Conservation (phyloP, 2,329 filamentous ascomycete species). For the Pseudopithomyces chartarum region DNA sequence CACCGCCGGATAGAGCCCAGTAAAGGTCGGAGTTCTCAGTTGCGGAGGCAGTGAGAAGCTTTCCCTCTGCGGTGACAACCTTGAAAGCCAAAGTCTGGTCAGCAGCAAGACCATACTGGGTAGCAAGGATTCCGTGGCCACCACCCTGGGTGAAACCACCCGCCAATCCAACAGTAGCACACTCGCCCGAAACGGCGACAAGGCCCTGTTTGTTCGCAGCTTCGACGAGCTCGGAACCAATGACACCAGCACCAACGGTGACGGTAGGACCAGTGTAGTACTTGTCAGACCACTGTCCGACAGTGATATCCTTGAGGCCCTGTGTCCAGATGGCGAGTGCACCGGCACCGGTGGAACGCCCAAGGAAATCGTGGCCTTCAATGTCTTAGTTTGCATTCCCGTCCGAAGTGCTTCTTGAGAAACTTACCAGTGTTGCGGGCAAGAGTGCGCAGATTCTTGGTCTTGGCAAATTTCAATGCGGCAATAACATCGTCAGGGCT, state of each 20-base stretch:
- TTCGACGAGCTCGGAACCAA: constrained; percentile 4
- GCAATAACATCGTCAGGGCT: constrained; percentile 7
- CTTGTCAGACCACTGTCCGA: not conserved
- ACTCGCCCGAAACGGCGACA: constrained; percentile 34
- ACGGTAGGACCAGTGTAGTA: constrained; percentile 14
- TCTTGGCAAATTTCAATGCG: constrained; percentile 12
- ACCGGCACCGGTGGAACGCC: constrained; percentile 4
- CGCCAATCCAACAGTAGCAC: constrained; percentile 38
- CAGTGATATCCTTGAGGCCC: constrained; percentile 13
- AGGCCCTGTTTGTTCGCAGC: constrained; percentile 18
- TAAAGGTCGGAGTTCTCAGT: constrained; percentile 39
- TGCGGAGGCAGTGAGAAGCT: constrained; percentile 31
- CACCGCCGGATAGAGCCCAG: constrained; percentile 43
- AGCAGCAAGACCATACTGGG: constrained; percentile 30
- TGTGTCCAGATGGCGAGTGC: constrained; percentile 8
- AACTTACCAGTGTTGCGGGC: constrained; percentile 18
- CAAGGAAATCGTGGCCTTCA: not conserved
- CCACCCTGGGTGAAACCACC: constrained; percentile 40
- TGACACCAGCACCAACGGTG: constrained; percentile 18
- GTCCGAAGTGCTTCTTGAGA: constrained; percentile 33
- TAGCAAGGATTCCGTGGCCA: constrained; percentile 25
- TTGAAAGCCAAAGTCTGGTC: constrained; percentile 38
- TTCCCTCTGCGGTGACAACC: constrained; percentile 39
- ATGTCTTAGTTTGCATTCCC: not conserved
- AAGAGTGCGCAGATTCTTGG: constrained; percentile 15